A percentile compares a stretch with the other conserved stretches of the same genome.
Evolutionary conservation across 495 filamentous ascomycete genomes (phyloP).

Genomic region (Wilcoxina mikolae): DNA sequence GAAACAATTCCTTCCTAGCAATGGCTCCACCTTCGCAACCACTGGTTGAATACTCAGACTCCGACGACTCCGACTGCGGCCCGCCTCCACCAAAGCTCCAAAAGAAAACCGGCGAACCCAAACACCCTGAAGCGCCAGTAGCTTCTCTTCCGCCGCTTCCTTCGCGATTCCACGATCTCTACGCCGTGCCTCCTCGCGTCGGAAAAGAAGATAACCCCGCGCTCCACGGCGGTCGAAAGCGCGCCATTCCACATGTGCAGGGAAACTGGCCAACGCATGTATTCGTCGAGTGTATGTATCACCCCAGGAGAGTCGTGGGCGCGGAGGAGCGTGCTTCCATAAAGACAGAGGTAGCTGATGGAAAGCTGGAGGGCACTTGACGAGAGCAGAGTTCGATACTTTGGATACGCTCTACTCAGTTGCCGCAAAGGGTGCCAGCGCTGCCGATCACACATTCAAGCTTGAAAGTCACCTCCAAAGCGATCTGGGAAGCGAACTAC

Average conservation of each 20-base stretch:
- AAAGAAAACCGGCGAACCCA: conserved; percentile 13
- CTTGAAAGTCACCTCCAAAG: conserved; percentile 54
- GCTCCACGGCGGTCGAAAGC: conserved; percentile 69
- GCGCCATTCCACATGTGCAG: conserved; percentile 66
- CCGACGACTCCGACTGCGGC: conserved; percentile 39
- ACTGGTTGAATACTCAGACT: conserved; percentile 63
- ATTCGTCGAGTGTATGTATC: conserved; percentile 77
- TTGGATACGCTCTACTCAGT: conserved; percentile 38
- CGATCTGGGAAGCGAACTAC: conserved; percentile 61
- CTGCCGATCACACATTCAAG: conserved; percentile 23
- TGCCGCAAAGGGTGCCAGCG: conserved; percentile 4
- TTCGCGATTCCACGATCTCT: conserved; percentile 70
- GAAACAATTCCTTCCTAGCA: neutral
- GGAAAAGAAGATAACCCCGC: conserved; percentile 66
- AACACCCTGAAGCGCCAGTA: too few relatives aligned
- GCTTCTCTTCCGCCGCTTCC: conserved; percentile 66
- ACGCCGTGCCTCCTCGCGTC: conserved; percentile 60
- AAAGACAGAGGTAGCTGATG: conserved; percentile 26
- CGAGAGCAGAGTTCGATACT: conserved; percentile 38
- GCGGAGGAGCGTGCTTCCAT: too few relatives aligned
- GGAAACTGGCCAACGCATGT: conserved; percentile 89
- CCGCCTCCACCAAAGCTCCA: conserved; percentile 9
- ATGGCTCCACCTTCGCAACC: neutral
- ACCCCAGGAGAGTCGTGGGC: neutral
- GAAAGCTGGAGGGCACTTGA: conserved; percentile 51